Evolutionary conservation across 2,329 filamentous ascomycete genomes (phyloP), one percentile per base, ranked within the genome.

Genomic region (Aspergillus brasiliensis): DNA sequence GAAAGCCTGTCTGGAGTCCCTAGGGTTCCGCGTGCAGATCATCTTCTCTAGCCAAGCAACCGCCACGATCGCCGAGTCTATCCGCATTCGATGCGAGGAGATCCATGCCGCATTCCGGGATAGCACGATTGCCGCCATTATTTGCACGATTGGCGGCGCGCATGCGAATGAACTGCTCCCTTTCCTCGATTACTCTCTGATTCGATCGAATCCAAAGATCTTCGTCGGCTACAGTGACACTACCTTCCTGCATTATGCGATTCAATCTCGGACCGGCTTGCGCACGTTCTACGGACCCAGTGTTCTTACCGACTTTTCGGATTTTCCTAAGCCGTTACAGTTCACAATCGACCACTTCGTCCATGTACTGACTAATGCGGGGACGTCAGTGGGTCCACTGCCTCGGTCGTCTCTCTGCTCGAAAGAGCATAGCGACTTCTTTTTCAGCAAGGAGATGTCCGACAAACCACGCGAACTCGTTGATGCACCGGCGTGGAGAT

Each of bases 191-290:
- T 75, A 71, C 51, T 55, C 62, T 2, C 48, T 75, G 27, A 71
- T 75, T 19, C 57, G 47, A 21, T 17, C 47, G 0, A 62, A 73
- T 46, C 72, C 73, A 1, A 75, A 74, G 60, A 71, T 74, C n/a
- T 73, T 74, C 62, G 54, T 65, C 21, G 72, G 71, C 8, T 73
- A 68, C 52, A 70, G 65, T 2, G 72, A 74, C 52, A 72, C 70
- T 53, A 74, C 71, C 2, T 54, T 70, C 5, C 58, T 74, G 15
- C 67, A 70, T 64, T 8, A 54, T n/a, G 51, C 51, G 13, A 40
- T 54, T 6, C 23, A 44, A n/a, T 54, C 51, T n/a, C 51, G 17
- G 8, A 42, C 51, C 37, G 51, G 51, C 10, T 38, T 54, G 13
- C 51, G 51, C 25, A 54, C 51, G 7, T 75, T 74, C 58, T 73